Conservation (phyloP, 2,329 filamentous ascomycete genomes). For the Pestalotiopsis sp. region DNA sequence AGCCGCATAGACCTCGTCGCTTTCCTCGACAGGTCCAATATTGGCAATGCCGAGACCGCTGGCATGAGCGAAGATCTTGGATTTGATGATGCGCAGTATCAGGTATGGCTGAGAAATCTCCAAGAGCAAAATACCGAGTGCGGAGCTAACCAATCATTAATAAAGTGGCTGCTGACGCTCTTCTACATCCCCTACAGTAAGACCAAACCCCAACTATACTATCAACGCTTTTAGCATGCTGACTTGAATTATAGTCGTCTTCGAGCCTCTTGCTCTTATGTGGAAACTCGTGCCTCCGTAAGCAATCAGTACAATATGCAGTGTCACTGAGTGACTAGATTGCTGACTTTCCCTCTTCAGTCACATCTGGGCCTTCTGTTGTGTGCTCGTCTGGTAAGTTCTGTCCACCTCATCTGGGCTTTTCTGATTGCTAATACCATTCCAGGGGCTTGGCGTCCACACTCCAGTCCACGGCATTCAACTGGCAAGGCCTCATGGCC, state of each 20-base stretch:
- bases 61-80: constrained; percentile 39
- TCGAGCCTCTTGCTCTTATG: constrained; percentile 45
- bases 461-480: constrained; percentile 32
- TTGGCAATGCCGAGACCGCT: constrained; percentile 40
- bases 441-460: constrained; percentile 33
- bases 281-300: constrained; percentile 45
- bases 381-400: constrained; percentile 32
- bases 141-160: constrained; percentile 5
- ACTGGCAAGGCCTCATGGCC: constrained; percentile 33
- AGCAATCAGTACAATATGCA: constrained; percentile 15
- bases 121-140: too few species aligned
- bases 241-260: constrained; percentile 32
- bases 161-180: constrained; percentile 45
- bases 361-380: constrained; percentile 30
- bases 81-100: constrained; percentile 40
- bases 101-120: constrained; percentile 25
- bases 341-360: constrained; percentile 11
- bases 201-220: constrained; percentile 7
- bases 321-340: neutral
- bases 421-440: constrained; percentile 6
- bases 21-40: constrained; percentile 43
- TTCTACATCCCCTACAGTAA: constrained; percentile 48
- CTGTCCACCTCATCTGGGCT: neutral
- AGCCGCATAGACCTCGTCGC: constrained; percentile 32
- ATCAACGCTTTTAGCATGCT: neutral